Evolutionary conservation across 2,329 filamentous ascomycete species (phyloP), one percentile per base, ranked within the genome.

Genomic region (Tricladium varicosporioides): DNA sequence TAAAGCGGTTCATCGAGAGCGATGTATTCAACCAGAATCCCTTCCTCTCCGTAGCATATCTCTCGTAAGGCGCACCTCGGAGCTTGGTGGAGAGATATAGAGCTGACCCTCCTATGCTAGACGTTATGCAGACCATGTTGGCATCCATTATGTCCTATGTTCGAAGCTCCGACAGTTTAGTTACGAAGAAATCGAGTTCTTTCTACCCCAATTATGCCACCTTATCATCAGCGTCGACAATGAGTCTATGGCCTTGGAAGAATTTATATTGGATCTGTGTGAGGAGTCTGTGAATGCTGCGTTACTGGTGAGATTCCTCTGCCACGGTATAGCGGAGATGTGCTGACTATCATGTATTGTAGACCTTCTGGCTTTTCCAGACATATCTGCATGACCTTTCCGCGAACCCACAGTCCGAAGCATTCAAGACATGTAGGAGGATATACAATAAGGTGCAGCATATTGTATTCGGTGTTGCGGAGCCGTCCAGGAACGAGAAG

Each of bases 1-100:
- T 94, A 73, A 88, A 91, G 80, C 86, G 90, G 76, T 92, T 93
- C 84, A 86, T 94, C 79, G 89, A 93, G 82, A 92, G 88, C 79
- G 90, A 94, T 80, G 89, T 94, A 80, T 94, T 94, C 82, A 93
- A 92, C 79, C 87, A 89, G 77, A 88, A 93, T 76, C 89, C 91
- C 63, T 93, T 92, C 74, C 86, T 94, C 74, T 88, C 89, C 60
- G 90, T 94, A 72, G 91, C 89, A 64, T 94, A 94, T 76, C 85
- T 94, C 70, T 90, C 89, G 89, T 93, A 80, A 61, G 68, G 60
- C 59, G 60, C 62, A 61, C 59, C 65, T 61, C 60, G 44, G 42
- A 42, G 52, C 50, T 51, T 60, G 31, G 9, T 53, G 43, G 7
- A 45, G 33, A 18, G 31, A 4, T 22, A n/a, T 13, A 45, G 22